Evolutionary conservation across 2,329 filamentous ascomycete species (phyloP).

Genomic region (Ilyonectria robusta): DNA sequence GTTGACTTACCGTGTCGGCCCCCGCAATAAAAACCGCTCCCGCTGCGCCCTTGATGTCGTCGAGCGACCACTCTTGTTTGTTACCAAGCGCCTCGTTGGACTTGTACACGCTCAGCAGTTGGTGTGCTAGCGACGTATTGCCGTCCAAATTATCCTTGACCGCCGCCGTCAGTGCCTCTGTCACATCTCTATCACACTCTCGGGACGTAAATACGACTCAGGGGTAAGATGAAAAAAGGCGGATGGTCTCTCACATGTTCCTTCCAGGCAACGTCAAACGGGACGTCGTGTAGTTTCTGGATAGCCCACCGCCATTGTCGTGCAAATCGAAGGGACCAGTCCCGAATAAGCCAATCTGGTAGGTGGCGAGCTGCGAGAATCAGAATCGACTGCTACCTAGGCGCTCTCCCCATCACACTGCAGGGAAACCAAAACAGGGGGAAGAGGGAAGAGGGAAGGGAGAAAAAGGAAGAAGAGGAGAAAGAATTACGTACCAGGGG

Average conservation of each 20-base stretch:
- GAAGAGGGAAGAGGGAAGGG: no score
- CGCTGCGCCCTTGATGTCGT: slow-evolving; percentile 65
- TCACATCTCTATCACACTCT: not conserved
- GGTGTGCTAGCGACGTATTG: slow-evolving; percentile 46
- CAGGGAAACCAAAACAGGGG: not conserved
- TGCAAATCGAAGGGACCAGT: slow-evolving; percentile 52
- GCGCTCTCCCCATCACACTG: not conserved
- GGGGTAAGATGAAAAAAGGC: slow-evolving; percentile 1
- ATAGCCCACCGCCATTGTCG: slow-evolving; percentile 54
- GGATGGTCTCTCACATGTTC: slow-evolving; percentile 44
- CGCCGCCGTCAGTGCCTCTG: slow-evolving; percentile 31
- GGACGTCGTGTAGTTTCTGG: slow-evolving; percentile 50
- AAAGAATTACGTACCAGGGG: slow-evolving; percentile 46
- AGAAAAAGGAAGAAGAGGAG: no score
- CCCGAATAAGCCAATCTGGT: slow-evolving; percentile 48
- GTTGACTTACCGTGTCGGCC: slow-evolving; percentile 55
- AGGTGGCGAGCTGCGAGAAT: slow-evolving; percentile 41
- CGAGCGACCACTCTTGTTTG: slow-evolving; percentile 50
- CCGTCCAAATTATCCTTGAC: slow-evolving; percentile 28
- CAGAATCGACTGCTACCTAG: slow-evolving; percentile 16
- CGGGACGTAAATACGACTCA: not conserved
- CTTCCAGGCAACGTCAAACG: slow-evolving; percentile 48
- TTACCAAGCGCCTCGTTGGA: slow-evolving; percentile 29
- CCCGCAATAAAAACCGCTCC: slow-evolving; percentile 65
- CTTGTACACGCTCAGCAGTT: slow-evolving; percentile 39